These are phyloP conservation scores for Trametes elegans DNA, from an alignment of 768 basidiomycete species.

Conservation along the genomic window DNA sequence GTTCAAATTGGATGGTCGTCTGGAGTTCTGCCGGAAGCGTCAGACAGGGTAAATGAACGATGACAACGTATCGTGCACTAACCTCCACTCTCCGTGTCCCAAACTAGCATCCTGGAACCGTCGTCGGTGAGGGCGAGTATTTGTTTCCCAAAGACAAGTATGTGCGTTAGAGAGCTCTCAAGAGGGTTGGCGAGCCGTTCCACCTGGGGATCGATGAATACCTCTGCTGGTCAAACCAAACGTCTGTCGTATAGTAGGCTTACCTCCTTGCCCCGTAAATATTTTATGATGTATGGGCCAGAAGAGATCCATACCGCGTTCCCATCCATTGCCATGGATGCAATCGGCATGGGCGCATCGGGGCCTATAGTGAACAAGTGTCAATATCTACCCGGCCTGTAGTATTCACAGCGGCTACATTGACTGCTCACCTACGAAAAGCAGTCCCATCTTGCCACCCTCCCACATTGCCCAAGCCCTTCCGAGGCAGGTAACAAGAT, in stretches of 20 bases:
- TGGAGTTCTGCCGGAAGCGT: constrained; percentile 46
- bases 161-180: constrained; percentile 53
- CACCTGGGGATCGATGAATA: constrained; percentile 39
- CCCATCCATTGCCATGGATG: constrained; percentile 76
- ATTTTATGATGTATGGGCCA: constrained; percentile 69
- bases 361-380: constrained; percentile 53
- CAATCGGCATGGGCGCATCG: constrained; percentile 71
- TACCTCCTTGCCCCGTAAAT: constrained; percentile 87
- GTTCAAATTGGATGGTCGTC: constrained; percentile 73
- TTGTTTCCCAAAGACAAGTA: constrained; percentile 79
- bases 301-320: constrained; percentile 84
- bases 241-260: constrained; percentile 5
- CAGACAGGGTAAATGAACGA: not conserved
- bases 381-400: too few species aligned
- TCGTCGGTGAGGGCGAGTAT: constrained; percentile 78
- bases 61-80: constrained; percentile 13
- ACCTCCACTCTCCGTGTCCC: constrained; percentile 69
- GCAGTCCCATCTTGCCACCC: constrained; percentile 84
- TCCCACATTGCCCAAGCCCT: constrained; percentile 96
- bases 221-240: not conserved
- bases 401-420: not conserved
- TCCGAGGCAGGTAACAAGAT: constrained; percentile 85
- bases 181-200: constrained; percentile 63
- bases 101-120: constrained; percentile 73
- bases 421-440: constrained; percentile 83